Evolutionary conservation across 1,284 basidiomycete species (phyloP).

Genomic region (Trichosporon asahii): DNA sequence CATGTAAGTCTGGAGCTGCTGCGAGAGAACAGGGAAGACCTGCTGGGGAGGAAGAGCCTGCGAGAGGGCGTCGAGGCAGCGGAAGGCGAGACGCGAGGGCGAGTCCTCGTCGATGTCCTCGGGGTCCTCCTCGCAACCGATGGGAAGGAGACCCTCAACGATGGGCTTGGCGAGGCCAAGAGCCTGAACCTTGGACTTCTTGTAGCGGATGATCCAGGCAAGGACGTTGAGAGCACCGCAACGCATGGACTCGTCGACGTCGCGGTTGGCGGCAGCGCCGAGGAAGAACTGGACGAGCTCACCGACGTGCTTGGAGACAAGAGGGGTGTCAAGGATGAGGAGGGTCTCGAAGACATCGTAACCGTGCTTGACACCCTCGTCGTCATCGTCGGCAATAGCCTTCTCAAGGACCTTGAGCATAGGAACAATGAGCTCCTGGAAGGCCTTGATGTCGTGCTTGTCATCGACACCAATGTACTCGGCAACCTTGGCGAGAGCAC

Average conservation of each 20-base stretch:
- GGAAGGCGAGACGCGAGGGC: conserved; percentile 88
- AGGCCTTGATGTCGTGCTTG: conserved; percentile 80
- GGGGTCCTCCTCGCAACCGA: conserved; percentile 83
- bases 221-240: conserved; percentile 90
- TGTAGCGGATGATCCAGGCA: conserved; percentile 95
- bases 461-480: conserved; percentile 89
- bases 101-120: conserved; percentile 78
- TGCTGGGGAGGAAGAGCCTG: conserved; percentile 91
- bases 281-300: conserved; percentile 89
- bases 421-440: conserved; percentile 81
- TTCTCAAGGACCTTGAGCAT: conserved; percentile 91
- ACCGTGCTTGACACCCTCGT: conserved; percentile 77
- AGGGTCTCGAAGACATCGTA: conserved; percentile 97
- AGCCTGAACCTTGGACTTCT: conserved; percentile 92
- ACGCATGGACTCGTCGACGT: conserved; percentile 76
- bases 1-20: conserved; percentile 78
- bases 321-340: conserved; percentile 87
- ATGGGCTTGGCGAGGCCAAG: conserved; percentile 82
- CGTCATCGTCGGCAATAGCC: conserved; percentile 76
- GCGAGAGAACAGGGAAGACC: conserved; percentile 90
- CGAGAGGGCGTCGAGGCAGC: conserved; percentile 89
- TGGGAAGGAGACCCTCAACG: conserved; percentile 87
- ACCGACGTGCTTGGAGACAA: conserved; percentile 83
- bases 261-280: conserved; percentile 73
- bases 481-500: conserved; percentile 85